Base-by-base conservation (phyloP, 2,329 filamentous ascomycete genomes). In the Diaporthe capsici region DNA sequence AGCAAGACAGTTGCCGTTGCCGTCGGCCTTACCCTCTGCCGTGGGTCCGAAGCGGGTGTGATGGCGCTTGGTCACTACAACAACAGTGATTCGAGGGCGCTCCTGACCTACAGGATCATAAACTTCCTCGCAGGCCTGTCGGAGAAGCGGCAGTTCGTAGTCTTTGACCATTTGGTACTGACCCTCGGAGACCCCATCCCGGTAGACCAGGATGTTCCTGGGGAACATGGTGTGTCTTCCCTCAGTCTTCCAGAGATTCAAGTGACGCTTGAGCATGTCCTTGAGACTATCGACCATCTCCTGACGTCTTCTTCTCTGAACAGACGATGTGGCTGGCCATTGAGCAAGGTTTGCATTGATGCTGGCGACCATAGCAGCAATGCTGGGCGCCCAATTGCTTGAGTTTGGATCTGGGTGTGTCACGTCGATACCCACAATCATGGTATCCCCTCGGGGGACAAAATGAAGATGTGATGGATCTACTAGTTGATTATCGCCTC, bases 1-100 rank as follows among this genome's bases (percentile, higher is more conserved):
- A 0, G 91, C 88, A 42, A 84, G 81, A 0, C 90, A 88, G 79
- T 95, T 95, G 9, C 86, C 86, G 0, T 85, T 88, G 0, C 82
- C 82, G 76, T 89, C 88, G 0, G 87, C 87, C 20, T 88, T 84
- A 0, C 82, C 82, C 4, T 85, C 81, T 0, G 81, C 80, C 0
- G 89, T 91, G 0, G 92, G 90, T 77, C 92, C 95, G 83, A 95
- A 95, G 1, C 94, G 90, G 0, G 92, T 94, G 80, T 95, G 91
- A 78, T 96, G 94, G 2, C 94, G 89, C 81, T 96, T 95, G n/a
- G 92, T 93, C 6, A 94, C 93, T 20, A 95, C 83, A 63, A 95
- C 85, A 73, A 95, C 88, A 0, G 92, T 89, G 7, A 95, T 85
- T 22, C 87, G 89, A 0, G 93, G 93, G 0, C 86, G 80, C 0